phyloP scores from a whole-genome alignment of 108 stramenopile species.

The Nitzschia inconspicua region DNA sequence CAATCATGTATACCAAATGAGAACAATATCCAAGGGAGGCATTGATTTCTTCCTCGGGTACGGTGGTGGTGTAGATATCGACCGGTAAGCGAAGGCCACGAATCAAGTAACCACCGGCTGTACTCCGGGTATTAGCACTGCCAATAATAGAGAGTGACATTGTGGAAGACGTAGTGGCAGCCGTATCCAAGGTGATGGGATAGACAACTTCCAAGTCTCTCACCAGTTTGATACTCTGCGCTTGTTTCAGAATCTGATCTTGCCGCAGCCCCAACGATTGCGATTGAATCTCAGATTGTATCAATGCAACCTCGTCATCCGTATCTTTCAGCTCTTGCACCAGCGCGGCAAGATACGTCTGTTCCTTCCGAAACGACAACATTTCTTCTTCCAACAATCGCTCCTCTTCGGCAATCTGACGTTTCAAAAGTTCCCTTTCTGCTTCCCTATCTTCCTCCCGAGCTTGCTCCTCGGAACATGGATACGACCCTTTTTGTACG shows the following conservation, averaged over 20 bases:
- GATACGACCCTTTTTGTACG: not conserved
- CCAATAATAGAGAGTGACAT: not conserved
- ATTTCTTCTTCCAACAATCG: slow-evolving; percentile 2
- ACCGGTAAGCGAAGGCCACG: slow-evolving; percentile 47
- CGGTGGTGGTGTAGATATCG: slow-evolving; percentile 51
- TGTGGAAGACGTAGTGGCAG: not conserved
- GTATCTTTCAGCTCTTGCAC: slow-evolving; percentile 9
- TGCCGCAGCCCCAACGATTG: not conserved
- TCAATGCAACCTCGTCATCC: slow-evolving; percentile 2
- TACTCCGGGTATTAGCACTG: not conserved
- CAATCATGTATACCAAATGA: slow-evolving; percentile 67
- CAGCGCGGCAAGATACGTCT: not conserved
- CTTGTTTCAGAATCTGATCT: slow-evolving; percentile 19
- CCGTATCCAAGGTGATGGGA: slow-evolving; percentile 28
- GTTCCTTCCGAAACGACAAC: slow-evolving; percentile 10
- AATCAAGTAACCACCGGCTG: slow-evolving; percentile 24
- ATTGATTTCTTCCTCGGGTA: slow-evolving; percentile 78
- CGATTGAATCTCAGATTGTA: slow-evolving; percentile 8
- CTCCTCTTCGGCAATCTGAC: slow-evolving; percentile 13
- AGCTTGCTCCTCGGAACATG: not conserved
- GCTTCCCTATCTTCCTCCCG: not conserved
- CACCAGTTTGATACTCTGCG: slow-evolving; percentile 34
- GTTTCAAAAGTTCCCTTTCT: slow-evolving; percentile 2
- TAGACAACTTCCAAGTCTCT: slow-evolving; percentile 42
- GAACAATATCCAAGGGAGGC: slow-evolving; percentile 80